Evolutionary conservation across 352 stramenopile genomes (phyloP).

Genomic region (Stramenopiles sp.): DNA sequence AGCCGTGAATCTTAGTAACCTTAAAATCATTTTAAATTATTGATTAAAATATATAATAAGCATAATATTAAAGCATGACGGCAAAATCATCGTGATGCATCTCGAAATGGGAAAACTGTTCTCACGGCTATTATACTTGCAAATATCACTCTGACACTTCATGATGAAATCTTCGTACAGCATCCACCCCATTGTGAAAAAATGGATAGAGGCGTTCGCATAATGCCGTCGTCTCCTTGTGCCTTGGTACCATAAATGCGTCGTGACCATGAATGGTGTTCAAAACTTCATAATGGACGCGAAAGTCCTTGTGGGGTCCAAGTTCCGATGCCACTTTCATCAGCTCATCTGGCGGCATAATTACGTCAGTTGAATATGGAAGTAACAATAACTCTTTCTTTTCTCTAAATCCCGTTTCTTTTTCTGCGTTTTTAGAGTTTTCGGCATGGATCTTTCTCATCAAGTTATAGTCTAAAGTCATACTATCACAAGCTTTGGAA

Average conservation of each 20-base stretch:
- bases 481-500: conserved; percentile 61
- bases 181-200: not conserved
- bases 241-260: conserved; percentile 38
- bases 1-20: no score
- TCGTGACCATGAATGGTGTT: conserved; percentile 62
- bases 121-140: no score
- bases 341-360: conserved; percentile 57
- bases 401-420: conserved; percentile 43
- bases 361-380: conserved; percentile 28
- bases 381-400: conserved; percentile 34
- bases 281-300: conserved; percentile 37
- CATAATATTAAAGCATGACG: no score
- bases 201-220: not conserved
- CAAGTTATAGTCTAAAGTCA: conserved; percentile 42
- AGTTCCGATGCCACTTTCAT: conserved; percentile 44
- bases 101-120: no score
- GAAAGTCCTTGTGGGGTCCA: conserved; percentile 33
- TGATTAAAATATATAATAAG: no score
- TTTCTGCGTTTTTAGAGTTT: conserved; percentile 42
- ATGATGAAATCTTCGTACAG: not conserved
- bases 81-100: no score
- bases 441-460: conserved; percentile 37
- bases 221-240: not conserved
- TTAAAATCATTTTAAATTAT: no score
- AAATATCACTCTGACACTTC: not conserved